phyloP scores from a whole-genome alignment of 805 yeast genomes.

The Jamesozyma rosinii region DNA sequence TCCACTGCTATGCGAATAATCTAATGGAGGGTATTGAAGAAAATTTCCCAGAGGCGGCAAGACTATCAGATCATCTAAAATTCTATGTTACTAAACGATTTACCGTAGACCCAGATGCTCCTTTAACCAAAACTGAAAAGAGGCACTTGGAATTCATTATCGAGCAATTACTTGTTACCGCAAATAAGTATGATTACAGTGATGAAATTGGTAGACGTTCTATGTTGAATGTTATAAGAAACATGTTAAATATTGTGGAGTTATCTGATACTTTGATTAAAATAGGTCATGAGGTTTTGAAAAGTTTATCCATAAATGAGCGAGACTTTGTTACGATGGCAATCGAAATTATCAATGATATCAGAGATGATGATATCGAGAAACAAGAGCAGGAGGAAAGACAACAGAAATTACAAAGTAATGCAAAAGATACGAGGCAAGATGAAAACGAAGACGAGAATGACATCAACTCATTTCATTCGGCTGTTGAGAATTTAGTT shows the following conservation, averaged over 20 bases:
- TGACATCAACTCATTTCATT: background rate
- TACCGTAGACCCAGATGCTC: conserved; percentile 6
- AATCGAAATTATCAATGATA: conserved; percentile 77
- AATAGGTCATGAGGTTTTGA: conserved; percentile 54
- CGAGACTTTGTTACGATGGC: conserved; percentile 77
- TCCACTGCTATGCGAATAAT: conserved; percentile 49
- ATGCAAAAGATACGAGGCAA: conserved; percentile 21
- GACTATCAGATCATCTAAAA: conserved; percentile 50
- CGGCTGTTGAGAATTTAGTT: conserved; percentile 34
- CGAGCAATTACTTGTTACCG: conserved; percentile 59
- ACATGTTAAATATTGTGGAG: conserved; percentile 48
- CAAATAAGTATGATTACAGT: conserved; percentile 69
- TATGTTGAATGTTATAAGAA: conserved; percentile 51
- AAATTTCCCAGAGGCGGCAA: conserved; percentile 71
- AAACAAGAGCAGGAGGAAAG: conserved; percentile 28
- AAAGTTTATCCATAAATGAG: conserved; percentile 65
- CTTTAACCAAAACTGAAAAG: conserved; percentile 34
- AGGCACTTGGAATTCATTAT: conserved; percentile 63
- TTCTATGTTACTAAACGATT: conserved; percentile 46
- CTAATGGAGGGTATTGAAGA: conserved; percentile 49
- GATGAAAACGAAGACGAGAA: conserved; percentile 14
- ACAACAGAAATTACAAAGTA: conserved; percentile 9
- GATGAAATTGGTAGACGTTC: conserved; percentile 86
- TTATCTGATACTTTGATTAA: conserved; percentile 46
- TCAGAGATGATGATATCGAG: conserved; percentile 55